phyloP scores from a whole-genome alignment of 108 stramenopile genomes.

The Fragilariopsis cylindrus region DNA sequence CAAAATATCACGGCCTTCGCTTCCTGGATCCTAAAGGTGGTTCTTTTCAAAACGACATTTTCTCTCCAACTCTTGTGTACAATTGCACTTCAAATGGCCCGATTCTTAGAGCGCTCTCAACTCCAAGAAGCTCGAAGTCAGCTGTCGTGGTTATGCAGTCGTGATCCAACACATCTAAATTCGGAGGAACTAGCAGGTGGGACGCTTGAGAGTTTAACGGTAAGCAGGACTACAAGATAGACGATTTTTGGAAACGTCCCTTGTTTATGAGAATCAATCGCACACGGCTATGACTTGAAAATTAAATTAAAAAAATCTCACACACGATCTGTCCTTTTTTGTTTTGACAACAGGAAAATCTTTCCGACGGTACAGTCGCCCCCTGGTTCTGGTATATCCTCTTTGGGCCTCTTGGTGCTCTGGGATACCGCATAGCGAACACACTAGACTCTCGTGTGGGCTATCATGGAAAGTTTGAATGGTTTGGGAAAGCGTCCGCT shows the following conservation, averaged over 20 bases:
- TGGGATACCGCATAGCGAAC: slow-evolving; percentile 47
- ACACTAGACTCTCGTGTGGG: slow-evolving; percentile 53
- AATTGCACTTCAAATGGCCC: slow-evolving; percentile 52
- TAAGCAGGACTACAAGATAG: background rate
- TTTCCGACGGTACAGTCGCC: slow-evolving; percentile 47
- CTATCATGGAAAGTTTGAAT: slow-evolving; percentile 37
- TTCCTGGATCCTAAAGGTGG: slow-evolving; percentile 36
- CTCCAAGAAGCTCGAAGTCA: slow-evolving; percentile 40
- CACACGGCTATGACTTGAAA: background rate
- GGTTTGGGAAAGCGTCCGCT: slow-evolving; percentile 45
- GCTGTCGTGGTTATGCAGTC: slow-evolving; percentile 54
- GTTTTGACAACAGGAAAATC: slow-evolving; percentile 26
- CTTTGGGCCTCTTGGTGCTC: slow-evolving; percentile 42
- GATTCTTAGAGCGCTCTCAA: slow-evolving; percentile 43
- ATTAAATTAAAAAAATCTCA: background rate
- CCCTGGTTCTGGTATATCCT: slow-evolving; percentile 51
- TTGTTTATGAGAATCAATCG: background rate
- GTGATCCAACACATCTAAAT: slow-evolving; percentile 41
- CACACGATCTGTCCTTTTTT: background rate
- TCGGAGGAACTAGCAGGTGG: slow-evolving; percentile 42
- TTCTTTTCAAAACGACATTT: slow-evolving; percentile 40
- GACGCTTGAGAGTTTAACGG: slow-evolving; percentile 38
- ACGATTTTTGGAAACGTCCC: background rate
- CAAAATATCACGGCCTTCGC: background rate
- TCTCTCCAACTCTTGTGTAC: slow-evolving; percentile 43